phyloP scores from a whole-genome alignment of 495 filamentous ascomycete species.

The Astrothelium macrocarpum region DNA sequence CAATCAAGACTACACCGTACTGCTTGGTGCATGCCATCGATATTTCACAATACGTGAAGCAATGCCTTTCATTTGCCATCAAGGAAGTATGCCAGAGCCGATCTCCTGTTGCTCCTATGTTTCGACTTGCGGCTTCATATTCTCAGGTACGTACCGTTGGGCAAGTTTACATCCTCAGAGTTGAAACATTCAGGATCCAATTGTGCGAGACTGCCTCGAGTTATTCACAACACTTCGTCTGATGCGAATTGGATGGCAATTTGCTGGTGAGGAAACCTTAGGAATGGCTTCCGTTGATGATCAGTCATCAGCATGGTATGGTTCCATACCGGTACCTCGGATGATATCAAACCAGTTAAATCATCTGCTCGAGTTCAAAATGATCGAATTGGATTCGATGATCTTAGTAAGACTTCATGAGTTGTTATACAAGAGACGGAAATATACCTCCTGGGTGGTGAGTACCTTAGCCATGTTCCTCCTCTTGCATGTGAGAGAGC shows the following conservation, averaged over 20 bases:
- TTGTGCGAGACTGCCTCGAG: background rate
- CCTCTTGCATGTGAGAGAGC: background rate
- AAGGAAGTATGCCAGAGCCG: background rate
- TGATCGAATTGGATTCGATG: background rate
- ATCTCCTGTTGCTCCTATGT: background rate
- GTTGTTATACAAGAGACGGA: background rate
- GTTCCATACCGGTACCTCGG: background rate
- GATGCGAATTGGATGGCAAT: background rate
- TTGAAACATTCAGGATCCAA: background rate
- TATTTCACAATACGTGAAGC: background rate
- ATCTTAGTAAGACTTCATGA: background rate
- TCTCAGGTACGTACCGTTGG: background rate
- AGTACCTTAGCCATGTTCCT: background rate
- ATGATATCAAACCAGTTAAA: background rate
- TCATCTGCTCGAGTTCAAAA: background rate
- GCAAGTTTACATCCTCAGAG: background rate
- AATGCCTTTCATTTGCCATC: background rate
- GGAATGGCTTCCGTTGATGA: background rate
- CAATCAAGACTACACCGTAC: background rate
- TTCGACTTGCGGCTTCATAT: background rate
- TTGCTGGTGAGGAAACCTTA: background rate
- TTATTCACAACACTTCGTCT: background rate
- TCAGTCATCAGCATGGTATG: background rate
- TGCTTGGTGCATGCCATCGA: background rate
- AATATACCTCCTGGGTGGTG: background rate